Base-by-base conservation (phyloP, 306 rosid genomes). In the Ceratonia siliqua region DNA sequence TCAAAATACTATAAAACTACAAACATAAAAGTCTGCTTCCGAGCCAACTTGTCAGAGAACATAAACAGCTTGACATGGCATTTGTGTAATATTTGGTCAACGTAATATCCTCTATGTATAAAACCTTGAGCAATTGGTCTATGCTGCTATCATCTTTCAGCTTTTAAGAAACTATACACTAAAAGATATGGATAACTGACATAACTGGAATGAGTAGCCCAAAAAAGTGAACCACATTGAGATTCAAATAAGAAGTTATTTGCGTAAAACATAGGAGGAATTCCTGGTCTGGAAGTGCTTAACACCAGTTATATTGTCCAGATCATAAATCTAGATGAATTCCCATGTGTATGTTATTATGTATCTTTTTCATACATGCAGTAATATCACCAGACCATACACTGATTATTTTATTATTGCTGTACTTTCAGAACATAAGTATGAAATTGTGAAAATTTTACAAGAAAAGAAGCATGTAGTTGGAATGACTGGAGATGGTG, bases 401-500 rank as follows among this genome's bases (percentile, higher is more conserved):
- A 49, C 56, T 74, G 68, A 79, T 56, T 68, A 28, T 53, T 68
- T 73, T 76, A 48, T 70, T 49, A 38, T 62, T 74, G 71, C 20
- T 50, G 49, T 76, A 65, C 41, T 80, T 85, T 76, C 90, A 91
- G 97, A 91, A 84, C 97, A 92, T 52, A 92, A 89, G 83, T 89
- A 87, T 53, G 96, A 92, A 82, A 92, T 92, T 33, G 96, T 89
- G 48, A 89, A 82, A 73, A 92, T 87, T 76, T 86, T 92, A 82
- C 97, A 92, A 92, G 91, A 88, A 72, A 92, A 88, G 82, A 52
- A 89, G 63, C 97, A 92, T 74, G 84, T 92, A 24, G 96, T 92
- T 74, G 97, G 97, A 68, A 92, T 92, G 97, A 89, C 93, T 20
- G 96, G 97, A 70, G 97, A 92, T 72, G 97, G 97, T 33, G 97